Conservation (phyloP, 2,329 filamentous ascomycete genomes). For the Boeremia lycopersici region DNA sequence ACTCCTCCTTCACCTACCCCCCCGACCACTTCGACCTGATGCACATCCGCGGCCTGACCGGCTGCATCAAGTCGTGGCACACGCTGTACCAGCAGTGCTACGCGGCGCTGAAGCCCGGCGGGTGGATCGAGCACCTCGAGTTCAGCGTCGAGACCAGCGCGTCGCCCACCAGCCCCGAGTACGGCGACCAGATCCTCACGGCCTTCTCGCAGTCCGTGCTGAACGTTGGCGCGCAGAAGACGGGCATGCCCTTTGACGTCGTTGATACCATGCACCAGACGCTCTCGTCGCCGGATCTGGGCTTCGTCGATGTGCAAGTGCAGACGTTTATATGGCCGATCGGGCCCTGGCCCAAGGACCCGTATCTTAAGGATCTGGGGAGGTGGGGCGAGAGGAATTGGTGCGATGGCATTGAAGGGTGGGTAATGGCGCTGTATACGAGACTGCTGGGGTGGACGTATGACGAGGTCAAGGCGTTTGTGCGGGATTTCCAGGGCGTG, state of each 20-base stretch:
- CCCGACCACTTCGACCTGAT: constrained; percentile 47
- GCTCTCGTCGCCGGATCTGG: constrained; percentile 24
- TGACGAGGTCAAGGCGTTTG: constrained; percentile 43
- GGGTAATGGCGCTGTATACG: constrained; percentile 50
- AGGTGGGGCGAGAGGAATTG: constrained; percentile 49
- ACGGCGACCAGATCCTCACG: constrained; percentile 31
- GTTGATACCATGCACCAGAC: constrained; percentile 23
- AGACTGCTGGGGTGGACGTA: constrained; percentile 45
- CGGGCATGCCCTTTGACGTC: constrained; percentile 34
- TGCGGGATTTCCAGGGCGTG: constrained; percentile 39
- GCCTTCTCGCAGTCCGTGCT: constrained; percentile 25
- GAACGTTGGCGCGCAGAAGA: constrained; percentile 24
- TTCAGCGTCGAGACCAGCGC: constrained; percentile 37
- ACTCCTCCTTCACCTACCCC: constrained; percentile 50
- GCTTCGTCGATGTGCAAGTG: constrained; percentile 38
- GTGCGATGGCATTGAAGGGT: constrained; percentile 50
- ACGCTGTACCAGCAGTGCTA: constrained; percentile 47
- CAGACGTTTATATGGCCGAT: constrained; percentile 41
- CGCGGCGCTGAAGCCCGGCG: constrained; percentile 49
- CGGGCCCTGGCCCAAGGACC: constrained; percentile 41
- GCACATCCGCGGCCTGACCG: constrained; percentile 50
- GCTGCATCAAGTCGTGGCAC: constrained; percentile 50
- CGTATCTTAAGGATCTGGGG: constrained; percentile 42
- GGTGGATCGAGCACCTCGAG: constrained; percentile 53
- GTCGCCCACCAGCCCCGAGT: constrained; percentile 7